Evolutionary conservation across 768 basidiomycete genomes (phyloP).

Genomic region (Nevesoporus exiguus): DNA sequence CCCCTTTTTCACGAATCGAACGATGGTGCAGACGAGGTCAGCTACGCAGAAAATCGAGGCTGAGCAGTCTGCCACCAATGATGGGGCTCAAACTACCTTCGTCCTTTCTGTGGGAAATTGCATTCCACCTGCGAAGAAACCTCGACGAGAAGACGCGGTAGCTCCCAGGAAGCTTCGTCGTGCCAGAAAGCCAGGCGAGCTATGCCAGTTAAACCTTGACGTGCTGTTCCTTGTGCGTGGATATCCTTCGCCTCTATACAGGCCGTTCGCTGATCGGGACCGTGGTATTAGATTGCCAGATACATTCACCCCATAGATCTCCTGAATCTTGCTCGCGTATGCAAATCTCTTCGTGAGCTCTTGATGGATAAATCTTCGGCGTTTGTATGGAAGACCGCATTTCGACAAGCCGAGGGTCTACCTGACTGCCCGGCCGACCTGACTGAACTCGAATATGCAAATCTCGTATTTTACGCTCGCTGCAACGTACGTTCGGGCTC

Average conservation of each 20-base stretch:
- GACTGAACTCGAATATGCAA: background rate
- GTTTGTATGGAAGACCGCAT: background rate
- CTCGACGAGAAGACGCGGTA: background rate
- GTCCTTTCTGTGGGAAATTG: no score
- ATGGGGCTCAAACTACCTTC: background rate
- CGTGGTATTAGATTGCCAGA: background rate
- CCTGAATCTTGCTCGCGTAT: background rate
- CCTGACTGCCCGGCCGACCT: background rate
- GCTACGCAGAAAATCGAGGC: background rate
- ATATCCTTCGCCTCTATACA: background rate
- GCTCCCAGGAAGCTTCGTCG: background rate
- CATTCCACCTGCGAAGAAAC: background rate
- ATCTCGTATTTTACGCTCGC: background rate
- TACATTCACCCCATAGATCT: background rate
- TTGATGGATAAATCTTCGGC: background rate
- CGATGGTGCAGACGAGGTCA: background rate
- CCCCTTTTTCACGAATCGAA: background rate
- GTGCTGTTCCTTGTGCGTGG: constrained; percentile 5
- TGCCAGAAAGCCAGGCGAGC: background rate
- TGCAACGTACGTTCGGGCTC: background rate
- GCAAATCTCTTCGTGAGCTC: background rate
- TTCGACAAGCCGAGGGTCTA: background rate
- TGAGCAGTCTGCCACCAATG: background rate
- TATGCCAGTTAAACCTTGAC: constrained; percentile 11
- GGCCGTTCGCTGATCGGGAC: background rate